Percentiles rank a stretch among this genome's conserved stretches.
These are phyloP conservation scores for Yamadazyma nakazawae DNA, from an alignment of 805 yeast species.

Conservation along the genomic window DNA sequence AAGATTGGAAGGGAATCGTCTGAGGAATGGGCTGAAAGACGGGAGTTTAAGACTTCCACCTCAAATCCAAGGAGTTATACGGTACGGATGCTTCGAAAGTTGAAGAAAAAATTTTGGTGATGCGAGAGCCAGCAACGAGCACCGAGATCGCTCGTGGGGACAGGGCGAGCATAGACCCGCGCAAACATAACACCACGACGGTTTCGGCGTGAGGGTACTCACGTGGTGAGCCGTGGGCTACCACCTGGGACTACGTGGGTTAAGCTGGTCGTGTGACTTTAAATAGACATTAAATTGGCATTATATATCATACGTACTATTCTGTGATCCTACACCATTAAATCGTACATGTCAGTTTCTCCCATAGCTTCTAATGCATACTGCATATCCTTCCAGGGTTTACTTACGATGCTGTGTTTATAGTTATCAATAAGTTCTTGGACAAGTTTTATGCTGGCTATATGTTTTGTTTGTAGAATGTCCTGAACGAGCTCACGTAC, in stretches of 20 bases:
- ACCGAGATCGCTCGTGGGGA: neutral
- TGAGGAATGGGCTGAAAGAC: neutral
- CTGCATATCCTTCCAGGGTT: conserved; percentile 32
- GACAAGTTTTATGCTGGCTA: conserved; percentile 22
- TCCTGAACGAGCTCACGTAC: conserved; percentile 37
- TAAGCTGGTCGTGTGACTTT: neutral
- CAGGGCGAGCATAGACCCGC: neutral
- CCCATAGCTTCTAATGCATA: conserved; percentile 32
- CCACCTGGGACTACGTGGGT: neutral
- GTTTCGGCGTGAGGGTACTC: neutral
- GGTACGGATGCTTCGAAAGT: neutral
- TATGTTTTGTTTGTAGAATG: conserved; percentile 28
- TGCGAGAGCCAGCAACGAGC: neutral
- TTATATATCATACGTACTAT: no score
- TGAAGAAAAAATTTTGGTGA: conserved; percentile 4
- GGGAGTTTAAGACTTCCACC: neutral
- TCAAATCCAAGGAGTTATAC: neutral
- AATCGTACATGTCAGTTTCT: conserved; percentile 28
- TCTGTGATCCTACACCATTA: conserved; percentile 11
- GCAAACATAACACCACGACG: neutral
- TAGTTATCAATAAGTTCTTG: conserved; percentile 23
- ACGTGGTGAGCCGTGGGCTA: neutral
- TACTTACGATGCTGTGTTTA: conserved; percentile 28
- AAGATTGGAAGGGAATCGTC: neutral
- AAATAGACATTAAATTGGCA: neutral